These are phyloP conservation scores for Mycena metata DNA, from an alignment of 768 basidiomycete species.

Conservation along the genomic window DNA sequence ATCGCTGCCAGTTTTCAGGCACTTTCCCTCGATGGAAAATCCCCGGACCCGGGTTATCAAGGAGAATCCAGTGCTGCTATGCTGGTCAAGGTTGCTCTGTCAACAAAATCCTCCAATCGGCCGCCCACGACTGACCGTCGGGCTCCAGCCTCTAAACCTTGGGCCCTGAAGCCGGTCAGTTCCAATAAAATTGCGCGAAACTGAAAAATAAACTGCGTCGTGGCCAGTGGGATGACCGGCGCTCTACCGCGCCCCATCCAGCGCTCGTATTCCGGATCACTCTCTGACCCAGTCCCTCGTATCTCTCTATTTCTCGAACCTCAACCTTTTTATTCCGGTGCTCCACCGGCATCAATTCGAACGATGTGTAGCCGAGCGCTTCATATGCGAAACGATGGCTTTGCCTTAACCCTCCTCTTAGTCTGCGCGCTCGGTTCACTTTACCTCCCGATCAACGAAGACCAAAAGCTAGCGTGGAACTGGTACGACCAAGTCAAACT, in stretches of 20 bases:
- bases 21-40: not conserved
- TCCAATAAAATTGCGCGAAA: too few species aligned
- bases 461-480: slow-evolving; percentile 2
- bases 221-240: too few species aligned
- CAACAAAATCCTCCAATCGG: not conserved
- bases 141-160: not conserved
- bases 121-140: not conserved
- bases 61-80: slow-evolving; percentile 1
- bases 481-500: slow-evolving; percentile 18
- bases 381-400: slow-evolving; percentile 53
- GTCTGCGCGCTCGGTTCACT: slow-evolving; percentile 64
- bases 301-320: slow-evolving; percentile 62
- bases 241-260: not conserved
- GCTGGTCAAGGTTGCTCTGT: not conserved
- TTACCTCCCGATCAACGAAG: not conserved
- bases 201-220: too few species aligned
- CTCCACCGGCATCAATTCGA: slow-evolving; percentile 67
- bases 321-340: slow-evolving; percentile 59
- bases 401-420: slow-evolving; percentile 60
- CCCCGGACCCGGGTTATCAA: not conserved
- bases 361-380: slow-evolving; percentile 48
- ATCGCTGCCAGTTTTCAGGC: not conserved
- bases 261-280: not conserved
- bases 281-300: slow-evolving; percentile 55
- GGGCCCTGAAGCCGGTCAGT: not conserved